These are phyloP conservation scores for Cadophora gregata DNA, from an alignment of 2,329 filamentous ascomycete genomes.

Conservation along the genomic window DNA sequence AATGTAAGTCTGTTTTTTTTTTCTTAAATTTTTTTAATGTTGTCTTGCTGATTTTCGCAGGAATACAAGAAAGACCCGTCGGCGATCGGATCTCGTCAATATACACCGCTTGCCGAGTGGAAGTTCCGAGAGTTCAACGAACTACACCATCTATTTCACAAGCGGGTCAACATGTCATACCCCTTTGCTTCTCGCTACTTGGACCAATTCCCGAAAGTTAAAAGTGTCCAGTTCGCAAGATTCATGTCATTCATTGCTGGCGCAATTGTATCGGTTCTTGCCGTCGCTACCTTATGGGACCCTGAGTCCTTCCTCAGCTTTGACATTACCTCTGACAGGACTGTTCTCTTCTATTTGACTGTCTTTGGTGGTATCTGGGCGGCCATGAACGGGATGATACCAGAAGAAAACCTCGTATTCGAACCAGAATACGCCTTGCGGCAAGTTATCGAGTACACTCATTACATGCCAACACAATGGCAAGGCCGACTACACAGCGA, in stretches of 20 bases:
- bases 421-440: constrained; percentile 89
- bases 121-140: constrained; percentile 99
- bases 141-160: constrained; percentile 87
- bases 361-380: constrained; percentile 85
- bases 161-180: constrained; percentile 91
- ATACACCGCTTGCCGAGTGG: constrained; percentile 94
- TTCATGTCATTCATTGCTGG: constrained; percentile 89
- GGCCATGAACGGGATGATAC: constrained; percentile 79
- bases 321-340: constrained; percentile 87
- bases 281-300: constrained; percentile 83
- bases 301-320: constrained; percentile 91
- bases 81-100: constrained; percentile 84
- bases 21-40: neutral
- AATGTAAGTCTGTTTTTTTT: constrained; percentile 65
- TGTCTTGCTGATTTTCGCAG: constrained; percentile 49
- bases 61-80: constrained; percentile 96
- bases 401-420: constrained; percentile 87
- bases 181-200: constrained; percentile 92
- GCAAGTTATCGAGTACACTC: constrained; percentile 90
- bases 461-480: constrained; percentile 91
- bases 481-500: constrained; percentile 88
- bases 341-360: constrained; percentile 88
- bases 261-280: constrained; percentile 84
- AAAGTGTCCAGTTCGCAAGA: constrained; percentile 82
- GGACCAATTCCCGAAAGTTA: constrained; percentile 95